Percentiles rank a stretch among this genome's conserved stretches.
Conservation (phyloP, 768 basidiomycete species). For the Tricholoma matsutake region DNA sequence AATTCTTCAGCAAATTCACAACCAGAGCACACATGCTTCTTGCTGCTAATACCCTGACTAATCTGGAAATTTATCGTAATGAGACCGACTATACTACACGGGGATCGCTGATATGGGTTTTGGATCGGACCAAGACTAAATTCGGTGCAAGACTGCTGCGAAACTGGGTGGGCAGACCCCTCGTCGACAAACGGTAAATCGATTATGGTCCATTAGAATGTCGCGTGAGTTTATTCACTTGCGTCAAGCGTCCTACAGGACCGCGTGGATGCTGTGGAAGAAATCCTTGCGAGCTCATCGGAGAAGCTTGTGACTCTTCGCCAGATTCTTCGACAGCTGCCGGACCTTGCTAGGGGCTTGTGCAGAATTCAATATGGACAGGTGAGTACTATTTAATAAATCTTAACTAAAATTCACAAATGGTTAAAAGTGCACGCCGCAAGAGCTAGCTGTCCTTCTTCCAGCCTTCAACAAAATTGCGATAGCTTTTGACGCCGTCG, state of each 20-base stretch:
- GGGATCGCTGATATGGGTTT: constrained; percentile 81
- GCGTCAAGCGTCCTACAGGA: constrained; percentile 60
- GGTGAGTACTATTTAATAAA: constrained; percentile 42
- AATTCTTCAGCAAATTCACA: constrained; percentile 77
- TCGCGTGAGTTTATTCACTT: not conserved
- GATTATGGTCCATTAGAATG: not conserved
- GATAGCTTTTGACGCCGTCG: constrained; percentile 51
- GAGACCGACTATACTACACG: constrained; percentile 71
- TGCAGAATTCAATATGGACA: constrained; percentile 90
- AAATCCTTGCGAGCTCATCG: constrained; percentile 63
- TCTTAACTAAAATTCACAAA: not conserved
- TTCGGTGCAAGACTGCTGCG: constrained; percentile 85
- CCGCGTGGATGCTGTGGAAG: constrained; percentile 81
- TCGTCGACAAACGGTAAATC: constrained; percentile 65
- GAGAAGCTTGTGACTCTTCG: constrained; percentile 66
- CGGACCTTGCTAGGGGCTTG: constrained; percentile 84
- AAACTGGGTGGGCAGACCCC: constrained; percentile 84
- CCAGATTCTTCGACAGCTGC: constrained; percentile 66
- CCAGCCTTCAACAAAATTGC: constrained; percentile 73
- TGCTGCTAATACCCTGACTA: constrained; percentile 82
- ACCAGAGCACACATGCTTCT: constrained; percentile 82
- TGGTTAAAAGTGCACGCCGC: constrained; percentile 64
- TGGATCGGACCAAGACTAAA: constrained; percentile 84
- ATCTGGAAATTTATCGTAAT: constrained; percentile 92
- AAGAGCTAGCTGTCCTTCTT: constrained; percentile 75